These are phyloP conservation scores for Trichophaea hybrida DNA, from an alignment of 2,329 filamentous ascomycete species.

Conservation along the genomic window DNA sequence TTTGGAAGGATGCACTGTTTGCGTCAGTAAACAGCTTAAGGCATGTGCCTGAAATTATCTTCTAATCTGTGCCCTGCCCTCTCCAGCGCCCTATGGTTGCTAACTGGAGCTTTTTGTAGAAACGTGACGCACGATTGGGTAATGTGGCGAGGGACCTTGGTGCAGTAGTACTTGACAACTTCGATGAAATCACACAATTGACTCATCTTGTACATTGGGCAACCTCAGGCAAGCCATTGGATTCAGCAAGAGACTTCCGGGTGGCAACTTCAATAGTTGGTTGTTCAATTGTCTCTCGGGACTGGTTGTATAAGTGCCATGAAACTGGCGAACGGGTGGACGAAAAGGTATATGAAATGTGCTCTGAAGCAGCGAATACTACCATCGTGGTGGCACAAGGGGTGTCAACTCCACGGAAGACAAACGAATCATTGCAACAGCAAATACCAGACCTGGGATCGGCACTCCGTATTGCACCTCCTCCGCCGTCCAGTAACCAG, in stretches of 20 bases:
- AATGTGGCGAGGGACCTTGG: neutral
- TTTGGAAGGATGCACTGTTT: constrained; percentile 12
- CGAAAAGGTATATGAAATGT: neutral
- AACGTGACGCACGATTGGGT: neutral
- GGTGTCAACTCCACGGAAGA: too few relatives aligned
- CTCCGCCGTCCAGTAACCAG: too few relatives aligned
- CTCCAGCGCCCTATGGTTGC: neutral
- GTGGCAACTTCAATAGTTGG: neutral
- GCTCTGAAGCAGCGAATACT: too few relatives aligned
- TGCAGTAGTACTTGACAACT: neutral
- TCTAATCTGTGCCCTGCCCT: neutral
- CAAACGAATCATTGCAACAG: too few relatives aligned
- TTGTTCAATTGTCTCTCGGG: neutral
- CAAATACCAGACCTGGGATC: too few relatives aligned
- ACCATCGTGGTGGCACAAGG: too few relatives aligned
- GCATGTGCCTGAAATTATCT: constrained; percentile 6
- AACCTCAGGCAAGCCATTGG: neutral
- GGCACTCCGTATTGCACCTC: too few relatives aligned
- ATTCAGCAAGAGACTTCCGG: neutral
- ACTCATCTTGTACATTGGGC: neutral
- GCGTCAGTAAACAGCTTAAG: constrained; percentile 15
- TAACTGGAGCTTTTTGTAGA: neutral
- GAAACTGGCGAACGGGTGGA: neutral
- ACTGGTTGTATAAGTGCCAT: neutral
- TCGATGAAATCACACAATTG: neutral